Evolutionary conservation across 2,329 filamentous ascomycete species (phyloP), one percentile per base, ranked within the genome.

Genomic region (Colletotrichum camelliae): DNA sequence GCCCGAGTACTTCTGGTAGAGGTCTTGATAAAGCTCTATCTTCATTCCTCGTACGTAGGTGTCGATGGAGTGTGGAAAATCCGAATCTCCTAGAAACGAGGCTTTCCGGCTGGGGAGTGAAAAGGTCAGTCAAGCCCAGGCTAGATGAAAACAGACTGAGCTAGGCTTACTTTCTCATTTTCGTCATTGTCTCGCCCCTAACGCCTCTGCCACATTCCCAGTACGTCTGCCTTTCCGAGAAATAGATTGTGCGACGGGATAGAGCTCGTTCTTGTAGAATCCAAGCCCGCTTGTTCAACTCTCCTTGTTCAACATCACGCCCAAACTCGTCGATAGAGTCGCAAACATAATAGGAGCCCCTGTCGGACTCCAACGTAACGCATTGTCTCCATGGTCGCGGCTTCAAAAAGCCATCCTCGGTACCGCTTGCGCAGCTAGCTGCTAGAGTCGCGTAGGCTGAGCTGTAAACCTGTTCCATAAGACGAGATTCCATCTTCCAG

Each of bases 201-300:
- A 86, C 80, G 1, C 84, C 81, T 0, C 77, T 67, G 3, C 85
- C 82, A 35, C 86, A 87, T 57, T 85, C 84, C 79, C 80, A 87
- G 24, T 86, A 85, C 1, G 82, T 81, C 73, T 87, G 83, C 0
- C 71, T 71, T 1, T 81, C 70, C 0, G 84, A 81, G 72, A 86
- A 87, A 48, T 82, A 84, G 10, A 87, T 82, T 0, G 82, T 84
- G 13, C 86, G 78, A 6, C 81, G 80, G 0, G 85, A 80, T 1
- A 87, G 76, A 0, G 80, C 81, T 9, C 81, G 79, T 70, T 87
- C 86, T 67, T 87, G 85, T 2, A 86, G 65, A 1, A 86, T 84
- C 86, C 86, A 87, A 0, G 81, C 85, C 0, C 85, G 78, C 4
- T 76, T 77, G 62, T 82, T 85, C 4, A 88, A 72, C 0, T 73